Conservation (phyloP, 75 land plant genomes). For the Chamaecyparis obtusa region DNA sequence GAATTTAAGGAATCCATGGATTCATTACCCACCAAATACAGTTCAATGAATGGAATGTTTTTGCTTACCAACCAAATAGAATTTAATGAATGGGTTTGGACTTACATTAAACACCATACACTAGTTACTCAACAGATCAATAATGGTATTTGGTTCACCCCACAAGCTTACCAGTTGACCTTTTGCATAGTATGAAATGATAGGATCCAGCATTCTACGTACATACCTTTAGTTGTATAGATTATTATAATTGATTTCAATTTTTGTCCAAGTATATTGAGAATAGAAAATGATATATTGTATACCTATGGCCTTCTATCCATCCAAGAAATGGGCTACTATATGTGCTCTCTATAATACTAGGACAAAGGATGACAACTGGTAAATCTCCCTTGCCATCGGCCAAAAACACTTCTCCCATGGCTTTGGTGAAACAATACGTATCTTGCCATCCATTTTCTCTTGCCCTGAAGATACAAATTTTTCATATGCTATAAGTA, state of each 20-base stretch:
- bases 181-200: conserved; percentile 76
- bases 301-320: conserved; percentile 93
- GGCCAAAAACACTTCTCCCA: conserved; percentile 85
- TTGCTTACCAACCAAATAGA: too few species aligned
- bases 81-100: too few species aligned
- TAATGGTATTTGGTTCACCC: conserved; percentile 44
- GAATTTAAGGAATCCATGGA: background rate
- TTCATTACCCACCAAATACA: background rate
- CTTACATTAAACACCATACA: too few species aligned
- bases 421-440: conserved; percentile 89
- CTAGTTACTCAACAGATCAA: too few species aligned
- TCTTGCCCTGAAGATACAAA: conserved; percentile 49
- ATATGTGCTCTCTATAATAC: conserved; percentile 82
- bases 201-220: conserved; percentile 90
- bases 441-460: conserved; percentile 92
- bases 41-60: too few species aligned
- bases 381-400: conserved; percentile 60
- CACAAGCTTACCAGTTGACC: conserved; percentile 76
- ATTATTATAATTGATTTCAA: background rate
- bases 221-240: too few species aligned
- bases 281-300: background rate
- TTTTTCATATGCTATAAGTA: background rate
- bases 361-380: conserved; percentile 77
- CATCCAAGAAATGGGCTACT: conserved; percentile 88
- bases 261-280: background rate